Base-by-base conservation (phyloP, 495 filamentous ascomycete genomes). In the Penicillium odoratum region DNA sequence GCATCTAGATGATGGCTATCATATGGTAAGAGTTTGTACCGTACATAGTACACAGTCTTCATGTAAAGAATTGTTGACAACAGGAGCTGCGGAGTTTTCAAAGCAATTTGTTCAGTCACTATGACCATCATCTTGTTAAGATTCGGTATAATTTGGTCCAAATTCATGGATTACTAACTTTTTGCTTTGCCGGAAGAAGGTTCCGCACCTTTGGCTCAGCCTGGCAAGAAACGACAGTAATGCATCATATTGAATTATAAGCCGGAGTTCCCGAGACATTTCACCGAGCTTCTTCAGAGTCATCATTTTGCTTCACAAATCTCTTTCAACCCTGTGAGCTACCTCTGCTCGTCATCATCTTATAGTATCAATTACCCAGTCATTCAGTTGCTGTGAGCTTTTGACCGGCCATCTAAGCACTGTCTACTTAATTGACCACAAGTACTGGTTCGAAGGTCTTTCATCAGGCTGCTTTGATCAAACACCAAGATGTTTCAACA, bases 401-500 rank as follows among this genome's bases (percentile, higher is more conserved):
- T 10, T 11, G 11, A 2, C 8, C 8, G 9, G 9, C 13, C 3
- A 11, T 36, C 6, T 36, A 10, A 50, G 3, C 10, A 15, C 48
- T 30, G 3, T 26, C n/a, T 29, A 38, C 0, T 40, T 34, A 0
- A 33, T 3, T 34, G n/a, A 31, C 15, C 29, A 13, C 0, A n/a
- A 34, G 7, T 10, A 47, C 9, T 38, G 25, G 26, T 34, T 42
- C 16, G 16, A 45, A 43, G 7, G 36, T 34, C 28, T 13, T 29
- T 11, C 11, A 18, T 34, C 18, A 44, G 29, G 11, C 4, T 33
- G 40, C 13, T 16, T 18, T 18, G 9, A 0, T 21, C 36, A 3
- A 30, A 51, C 9, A 29, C 56, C 34, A 46, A 29, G 11, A 72
- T 72, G 69, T 67, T 66, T 54, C 65, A 69, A 45, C 58, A 63